Conservation (phyloP, 208 protist species). For the Willaertia magna region DNA sequence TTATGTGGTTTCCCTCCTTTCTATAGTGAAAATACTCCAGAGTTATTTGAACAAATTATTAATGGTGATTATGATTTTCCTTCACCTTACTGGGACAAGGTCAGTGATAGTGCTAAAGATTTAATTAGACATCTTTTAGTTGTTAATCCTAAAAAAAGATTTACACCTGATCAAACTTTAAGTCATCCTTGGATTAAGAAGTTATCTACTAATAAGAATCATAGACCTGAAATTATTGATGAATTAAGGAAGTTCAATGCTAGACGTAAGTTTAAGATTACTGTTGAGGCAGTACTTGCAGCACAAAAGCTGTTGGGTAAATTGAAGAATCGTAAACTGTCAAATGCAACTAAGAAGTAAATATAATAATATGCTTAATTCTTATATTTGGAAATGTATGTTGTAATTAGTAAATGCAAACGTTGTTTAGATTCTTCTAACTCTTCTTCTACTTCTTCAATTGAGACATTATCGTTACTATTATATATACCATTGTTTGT, state of each 20-base stretch:
- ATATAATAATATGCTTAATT: too few species aligned
- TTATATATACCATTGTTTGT: too few species aligned
- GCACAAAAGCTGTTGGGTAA: background rate
- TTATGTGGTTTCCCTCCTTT: slow-evolving; percentile 45
- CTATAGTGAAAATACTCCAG: slow-evolving; percentile 33
- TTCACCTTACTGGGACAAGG: slow-evolving; percentile 33
- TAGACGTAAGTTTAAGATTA: slow-evolving; percentile 14
- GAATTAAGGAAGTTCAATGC: slow-evolving; percentile 18
- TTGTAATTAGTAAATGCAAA: too few species aligned
- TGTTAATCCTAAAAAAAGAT: slow-evolving; percentile 5
- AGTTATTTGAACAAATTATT: slow-evolving; percentile 28
- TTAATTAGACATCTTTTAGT: background rate
- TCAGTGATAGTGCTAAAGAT: slow-evolving; percentile 11
- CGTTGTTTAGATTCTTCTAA: background rate
- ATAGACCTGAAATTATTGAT: background rate
- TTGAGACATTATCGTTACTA: too few species aligned
- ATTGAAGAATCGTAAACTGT: background rate
- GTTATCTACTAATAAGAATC: background rate
- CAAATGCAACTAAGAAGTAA: background rate
- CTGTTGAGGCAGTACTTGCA: slow-evolving; percentile 9
- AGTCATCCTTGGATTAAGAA: slow-evolving; percentile 6
- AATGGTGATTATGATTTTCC: slow-evolving; percentile 30
- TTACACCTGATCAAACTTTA: slow-evolving; percentile 4
- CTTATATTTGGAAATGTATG: too few species aligned
- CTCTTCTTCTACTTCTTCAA: background rate